phyloP scores from a whole-genome alignment of 106 monocot genomes.

The Posidonia australis region DNA sequence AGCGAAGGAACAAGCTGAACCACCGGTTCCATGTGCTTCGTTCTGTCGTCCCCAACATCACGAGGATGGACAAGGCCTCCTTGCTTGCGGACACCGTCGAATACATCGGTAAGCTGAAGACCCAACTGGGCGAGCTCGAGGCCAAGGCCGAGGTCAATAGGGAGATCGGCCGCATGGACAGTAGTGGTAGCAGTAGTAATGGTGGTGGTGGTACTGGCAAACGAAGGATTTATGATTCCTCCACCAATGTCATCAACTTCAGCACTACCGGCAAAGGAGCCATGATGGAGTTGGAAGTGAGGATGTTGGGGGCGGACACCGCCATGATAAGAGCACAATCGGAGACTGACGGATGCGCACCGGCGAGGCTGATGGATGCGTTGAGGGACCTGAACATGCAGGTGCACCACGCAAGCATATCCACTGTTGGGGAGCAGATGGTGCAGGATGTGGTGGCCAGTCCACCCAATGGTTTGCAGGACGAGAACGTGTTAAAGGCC shows the following conservation, averaged over 20 bases:
- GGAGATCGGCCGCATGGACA: too few relatives aligned
- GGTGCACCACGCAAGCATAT: constrained; percentile 32
- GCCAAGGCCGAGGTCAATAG: constrained; percentile 12
- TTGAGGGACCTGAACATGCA: constrained; percentile 22
- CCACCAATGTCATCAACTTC: too few relatives aligned
- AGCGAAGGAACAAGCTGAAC: constrained; percentile 71
- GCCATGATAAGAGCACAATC: constrained; percentile 23
- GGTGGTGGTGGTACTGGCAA: too few relatives aligned
- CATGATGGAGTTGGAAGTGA: constrained; percentile 26
- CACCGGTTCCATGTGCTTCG: constrained; percentile 67
- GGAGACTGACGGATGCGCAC: constrained; percentile 21
- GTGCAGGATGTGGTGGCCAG: constrained; percentile 19
- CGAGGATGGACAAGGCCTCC: constrained; percentile 83
- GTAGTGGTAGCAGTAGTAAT: too few relatives aligned
- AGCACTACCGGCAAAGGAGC: neutral
- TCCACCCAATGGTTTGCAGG: neutral
- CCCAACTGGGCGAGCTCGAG: constrained; percentile 43
- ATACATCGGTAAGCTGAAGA: constrained; percentile 58
- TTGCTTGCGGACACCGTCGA: constrained; percentile 52
- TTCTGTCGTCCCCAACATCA: constrained; percentile 72
- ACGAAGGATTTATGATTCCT: too few relatives aligned
- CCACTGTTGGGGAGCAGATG: constrained; percentile 10
- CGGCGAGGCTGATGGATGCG: constrained; percentile 33
- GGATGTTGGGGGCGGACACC: constrained; percentile 18
- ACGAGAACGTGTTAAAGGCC: too few relatives aligned